Conservation (phyloP, 768 basidiomycete species). For the Lyophyllum atratum region DNA sequence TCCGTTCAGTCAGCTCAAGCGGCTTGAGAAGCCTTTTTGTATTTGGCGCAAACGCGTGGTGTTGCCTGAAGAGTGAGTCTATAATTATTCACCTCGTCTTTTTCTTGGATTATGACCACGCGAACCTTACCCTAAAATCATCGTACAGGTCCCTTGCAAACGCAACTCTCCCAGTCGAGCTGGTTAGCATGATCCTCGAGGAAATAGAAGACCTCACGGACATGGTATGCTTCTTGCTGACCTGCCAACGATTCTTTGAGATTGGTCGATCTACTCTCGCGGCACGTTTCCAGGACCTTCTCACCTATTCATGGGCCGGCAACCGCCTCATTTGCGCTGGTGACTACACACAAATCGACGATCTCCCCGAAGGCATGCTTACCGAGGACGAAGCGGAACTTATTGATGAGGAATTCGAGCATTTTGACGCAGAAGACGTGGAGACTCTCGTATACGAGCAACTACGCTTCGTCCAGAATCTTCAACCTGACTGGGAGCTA, state of each 20-base stretch:
- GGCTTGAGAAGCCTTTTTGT: too few relatives aligned
- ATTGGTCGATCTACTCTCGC: slow-evolving; percentile 2
- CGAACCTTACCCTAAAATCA: too few relatives aligned
- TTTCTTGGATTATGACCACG: neutral
- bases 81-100: neutral
- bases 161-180: neutral
- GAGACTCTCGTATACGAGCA: neutral
- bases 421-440: too few relatives aligned
- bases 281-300: neutral
- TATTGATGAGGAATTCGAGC: neutral
- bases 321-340: slow-evolving; percentile 23
- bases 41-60: too few relatives aligned
- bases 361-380: slow-evolving; percentile 8
- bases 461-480: too few relatives aligned
- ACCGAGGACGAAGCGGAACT: neutral
- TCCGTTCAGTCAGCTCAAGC: too few relatives aligned
- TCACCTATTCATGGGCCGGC: slow-evolving; percentile 17
- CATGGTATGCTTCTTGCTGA: neutral
- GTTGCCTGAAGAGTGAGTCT: neutral
- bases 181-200: neutral
- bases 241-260: slow-evolving; percentile 2
- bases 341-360: slow-evolving; percentile 6
- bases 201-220: neutral
- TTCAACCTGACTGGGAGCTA: too few relatives aligned
- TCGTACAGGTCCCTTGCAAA: neutral